Evolutionary conservation across 495 filamentous ascomycete genomes (phyloP).

Genomic region (Penicillium fimorum): DNA sequence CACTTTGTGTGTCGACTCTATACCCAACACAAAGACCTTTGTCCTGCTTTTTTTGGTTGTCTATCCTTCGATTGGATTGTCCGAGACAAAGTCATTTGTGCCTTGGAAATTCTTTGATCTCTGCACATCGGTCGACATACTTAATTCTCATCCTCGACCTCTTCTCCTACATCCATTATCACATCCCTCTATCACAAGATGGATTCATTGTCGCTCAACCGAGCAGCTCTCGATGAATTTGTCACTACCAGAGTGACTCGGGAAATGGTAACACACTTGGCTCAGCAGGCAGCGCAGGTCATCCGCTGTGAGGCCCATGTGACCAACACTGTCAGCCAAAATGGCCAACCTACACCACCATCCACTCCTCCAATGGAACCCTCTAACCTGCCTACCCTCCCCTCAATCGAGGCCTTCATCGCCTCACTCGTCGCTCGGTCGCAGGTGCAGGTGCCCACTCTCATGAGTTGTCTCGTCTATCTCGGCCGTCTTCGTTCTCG

Average conservation of each 20-base stretch:
- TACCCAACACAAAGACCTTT: neutral
- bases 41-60: neutral
- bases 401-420: conserved; percentile 87
- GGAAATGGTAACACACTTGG: conserved; percentile 84
- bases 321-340: conserved; percentile 47
- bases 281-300: conserved; percentile 76
- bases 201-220: conserved; percentile 56
- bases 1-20: conserved; percentile 9
- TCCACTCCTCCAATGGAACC: conserved; percentile 61
- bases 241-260: conserved; percentile 75
- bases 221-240: conserved; percentile 85
- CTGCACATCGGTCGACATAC: neutral
- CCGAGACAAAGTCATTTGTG: conserved; percentile 3
- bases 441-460: conserved; percentile 93
- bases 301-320: conserved; percentile 79
- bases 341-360: conserved; percentile 66
- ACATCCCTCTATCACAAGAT: conserved; percentile 27
- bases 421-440: conserved; percentile 83
- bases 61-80: neutral
- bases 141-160: conserved; percentile 7
- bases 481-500: conserved; percentile 77
- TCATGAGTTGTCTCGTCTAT: conserved; percentile 96
- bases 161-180: neutral
- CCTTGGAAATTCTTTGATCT: neutral
- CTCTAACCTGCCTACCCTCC: conserved; percentile 53